Base-by-base conservation (phyloP, 768 basidiomycete species). In the Serendipita sp. region DNA sequence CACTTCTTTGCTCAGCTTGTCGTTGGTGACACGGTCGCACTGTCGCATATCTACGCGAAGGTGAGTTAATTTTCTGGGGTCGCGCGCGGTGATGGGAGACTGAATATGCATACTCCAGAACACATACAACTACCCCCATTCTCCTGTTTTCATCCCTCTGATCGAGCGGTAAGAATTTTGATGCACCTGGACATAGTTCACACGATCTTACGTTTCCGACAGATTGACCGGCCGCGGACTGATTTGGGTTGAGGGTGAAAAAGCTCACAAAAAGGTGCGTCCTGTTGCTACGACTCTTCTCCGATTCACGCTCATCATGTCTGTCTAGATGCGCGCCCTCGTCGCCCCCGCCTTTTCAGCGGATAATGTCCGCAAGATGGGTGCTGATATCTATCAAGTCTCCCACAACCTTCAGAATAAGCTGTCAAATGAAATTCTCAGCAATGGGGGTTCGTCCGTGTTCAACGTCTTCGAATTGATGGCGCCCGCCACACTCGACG, bases 31-130 rank as follows among this genome's bases (percentile, higher is more conserved):
- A 71, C 74, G 61, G 69, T 70, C 2, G 74, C 73, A 34, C 71
- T 72, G 20, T 72, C 72, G n/a, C 70, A 75, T 64, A 74, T 76
- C 60, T 74, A 75, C 62, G 71, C 62, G 44, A 62, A 72, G 34
- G 53, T 33, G 24, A 26, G 53, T 30, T 31, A 26, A n/a, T 31
- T n/a, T 13, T 58, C 30, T 20, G 53, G 4, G 22, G n/a, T n/a
- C n/a, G 24, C 53, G 53, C 53, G 38, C 7, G 22, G 24, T 28
- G 24, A 11, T 58, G 20, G 3, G 17, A 26, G 53, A n/a, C 5
- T 50, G n/a, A 38, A 2, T 34, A 13, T 24, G 11, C 11, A 11
- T 58, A 11, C 9, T 24, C 17, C 53, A 58, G 53, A 68, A 75
- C 64, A 66, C 69, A 31, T 70, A 74, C 44, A 66, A 69, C 45